Evolutionary conservation across 805 yeast genomes (phyloP).

Genomic region (Hanseniaspora taiwanica): DNA sequence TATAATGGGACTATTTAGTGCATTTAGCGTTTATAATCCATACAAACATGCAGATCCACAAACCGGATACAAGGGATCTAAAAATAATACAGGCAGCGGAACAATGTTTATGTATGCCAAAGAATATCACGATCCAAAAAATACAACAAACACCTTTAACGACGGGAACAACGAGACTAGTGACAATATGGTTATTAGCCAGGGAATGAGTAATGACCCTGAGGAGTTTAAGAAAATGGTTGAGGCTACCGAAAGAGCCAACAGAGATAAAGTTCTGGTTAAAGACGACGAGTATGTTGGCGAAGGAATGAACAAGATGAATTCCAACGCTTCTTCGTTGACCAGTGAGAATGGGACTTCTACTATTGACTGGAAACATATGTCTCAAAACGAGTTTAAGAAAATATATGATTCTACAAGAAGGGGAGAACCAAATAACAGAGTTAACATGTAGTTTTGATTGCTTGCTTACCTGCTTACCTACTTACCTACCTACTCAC

Average conservation of each 20-base stretch:
- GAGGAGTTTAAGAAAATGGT: neutral
- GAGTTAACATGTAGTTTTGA: constrained; percentile 9
- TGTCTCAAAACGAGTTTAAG: constrained; percentile 11
- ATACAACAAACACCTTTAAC: too few relatives aligned
- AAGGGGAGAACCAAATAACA: constrained; percentile 13
- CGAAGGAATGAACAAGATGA: neutral
- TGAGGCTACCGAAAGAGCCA: neutral
- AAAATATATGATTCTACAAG: constrained; percentile 7
- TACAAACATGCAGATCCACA: constrained; percentile 16
- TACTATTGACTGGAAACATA: constrained; percentile 9
- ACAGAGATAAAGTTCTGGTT: neutral
- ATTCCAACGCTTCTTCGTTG: neutral
- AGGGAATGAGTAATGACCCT: neutral
- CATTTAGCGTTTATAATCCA: constrained; percentile 22
- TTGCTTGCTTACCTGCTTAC: too few relatives aligned
- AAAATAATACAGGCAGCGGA: constrained; percentile 13
- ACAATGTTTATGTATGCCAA: constrained; percentile 13
- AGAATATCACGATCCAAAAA: constrained; percentile 7
- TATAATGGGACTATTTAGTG: constrained; percentile 17
- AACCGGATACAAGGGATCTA: constrained; percentile 6
- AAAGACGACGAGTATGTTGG: neutral
- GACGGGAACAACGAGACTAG: too few relatives aligned
- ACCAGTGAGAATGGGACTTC: neutral
- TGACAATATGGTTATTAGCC: neutral
- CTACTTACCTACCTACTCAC: neutral